Evolutionary conservation across 1,284 basidiomycete species (phyloP).

Genomic region (Cryptococcus sp.): DNA sequence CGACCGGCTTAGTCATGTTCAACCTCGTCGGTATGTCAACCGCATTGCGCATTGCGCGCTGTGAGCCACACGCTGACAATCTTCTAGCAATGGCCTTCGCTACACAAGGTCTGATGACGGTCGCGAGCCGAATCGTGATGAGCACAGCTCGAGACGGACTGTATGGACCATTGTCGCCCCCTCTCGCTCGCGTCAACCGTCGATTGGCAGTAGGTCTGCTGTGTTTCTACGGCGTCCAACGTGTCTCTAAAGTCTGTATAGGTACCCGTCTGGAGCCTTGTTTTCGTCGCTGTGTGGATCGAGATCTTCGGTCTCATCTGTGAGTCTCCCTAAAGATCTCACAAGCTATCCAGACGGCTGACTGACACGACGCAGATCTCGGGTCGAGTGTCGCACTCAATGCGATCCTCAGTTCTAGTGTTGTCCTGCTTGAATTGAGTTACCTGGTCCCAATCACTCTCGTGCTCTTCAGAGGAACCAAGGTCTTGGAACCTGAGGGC

Average conservation of each 20-base stretch:
- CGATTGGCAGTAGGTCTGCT: slow-evolving; percentile 27
- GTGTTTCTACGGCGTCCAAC: neutral
- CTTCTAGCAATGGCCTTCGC: slow-evolving; percentile 40
- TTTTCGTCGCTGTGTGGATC: slow-evolving; percentile 59
- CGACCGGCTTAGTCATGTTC: slow-evolving; percentile 59
- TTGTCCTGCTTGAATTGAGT: slow-evolving; percentile 53
- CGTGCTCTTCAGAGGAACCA: slow-evolving; percentile 45
- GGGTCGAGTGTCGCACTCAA: slow-evolving; percentile 59
- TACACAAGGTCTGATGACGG: slow-evolving; percentile 59
- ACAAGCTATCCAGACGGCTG: neutral
- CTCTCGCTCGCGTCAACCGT: slow-evolving; percentile 59
- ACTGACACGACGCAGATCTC: slow-evolving; percentile 41
- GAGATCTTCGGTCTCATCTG: slow-evolving; percentile 56
- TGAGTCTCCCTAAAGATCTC: neutral
- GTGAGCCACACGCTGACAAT: neutral
- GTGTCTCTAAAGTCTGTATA: slow-evolving; percentile 15
- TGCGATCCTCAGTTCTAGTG: slow-evolving; percentile 51
- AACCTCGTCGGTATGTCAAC: slow-evolving; percentile 33
- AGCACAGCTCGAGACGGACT: slow-evolving; percentile 69
- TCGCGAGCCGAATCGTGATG: slow-evolving; percentile 66
- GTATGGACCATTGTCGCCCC: slow-evolving; percentile 59
- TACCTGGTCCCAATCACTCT: slow-evolving; percentile 51
- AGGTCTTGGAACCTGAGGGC: slow-evolving; percentile 26
- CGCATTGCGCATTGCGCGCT: too few species aligned
- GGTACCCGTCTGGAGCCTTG: slow-evolving; percentile 61